Evolutionary conservation across 352 stramenopile genomes (phyloP).

Genomic region (Phytophthora fragariaefolia): DNA sequence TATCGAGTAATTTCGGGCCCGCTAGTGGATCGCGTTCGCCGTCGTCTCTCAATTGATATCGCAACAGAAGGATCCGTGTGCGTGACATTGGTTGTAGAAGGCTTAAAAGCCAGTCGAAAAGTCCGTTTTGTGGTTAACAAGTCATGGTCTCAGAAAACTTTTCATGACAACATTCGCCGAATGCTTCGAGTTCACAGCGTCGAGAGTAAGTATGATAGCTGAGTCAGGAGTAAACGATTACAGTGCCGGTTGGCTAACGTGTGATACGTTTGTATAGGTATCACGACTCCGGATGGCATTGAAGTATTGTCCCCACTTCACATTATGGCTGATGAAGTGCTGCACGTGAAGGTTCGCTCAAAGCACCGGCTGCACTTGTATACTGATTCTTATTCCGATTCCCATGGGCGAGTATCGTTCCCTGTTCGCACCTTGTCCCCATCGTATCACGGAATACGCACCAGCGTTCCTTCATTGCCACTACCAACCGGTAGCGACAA

Average conservation of each 20-base stretch:
- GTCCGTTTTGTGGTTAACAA: slow-evolving; percentile 83
- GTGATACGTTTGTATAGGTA: slow-evolving; percentile 38
- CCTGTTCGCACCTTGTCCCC: slow-evolving; percentile 30
- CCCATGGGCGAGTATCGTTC: slow-evolving; percentile 31
- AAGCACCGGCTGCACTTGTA: slow-evolving; percentile 51
- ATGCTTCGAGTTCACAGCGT: slow-evolving; percentile 78
- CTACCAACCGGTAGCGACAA: slow-evolving; percentile 16
- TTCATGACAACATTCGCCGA: slow-evolving; percentile 70
- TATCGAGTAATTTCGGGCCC: slow-evolving; percentile 84
- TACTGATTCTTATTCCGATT: slow-evolving; percentile 37
- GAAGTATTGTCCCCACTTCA: slow-evolving; percentile 80
- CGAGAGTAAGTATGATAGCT: slow-evolving; percentile 49
- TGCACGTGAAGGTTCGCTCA: slow-evolving; percentile 71
- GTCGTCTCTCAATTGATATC: slow-evolving; percentile 82
- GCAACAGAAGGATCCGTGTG: slow-evolving; percentile 75
- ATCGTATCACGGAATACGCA: slow-evolving; percentile 29
- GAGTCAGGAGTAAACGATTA: not conserved
- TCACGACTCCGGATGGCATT: slow-evolving; percentile 56
- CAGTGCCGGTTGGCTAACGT: slow-evolving; percentile 13
- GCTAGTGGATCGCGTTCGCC: slow-evolving; percentile 77
- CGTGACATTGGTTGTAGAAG: slow-evolving; percentile 74
- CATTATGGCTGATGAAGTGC: slow-evolving; percentile 72
- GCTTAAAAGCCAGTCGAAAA: slow-evolving; percentile 58
- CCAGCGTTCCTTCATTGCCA: slow-evolving; percentile 16
- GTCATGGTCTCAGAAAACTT: slow-evolving; percentile 56